These are phyloP conservation scores for Plasmodium inui DNA, from an alignment of 169 alveolate species.

Conservation along the genomic window DNA sequence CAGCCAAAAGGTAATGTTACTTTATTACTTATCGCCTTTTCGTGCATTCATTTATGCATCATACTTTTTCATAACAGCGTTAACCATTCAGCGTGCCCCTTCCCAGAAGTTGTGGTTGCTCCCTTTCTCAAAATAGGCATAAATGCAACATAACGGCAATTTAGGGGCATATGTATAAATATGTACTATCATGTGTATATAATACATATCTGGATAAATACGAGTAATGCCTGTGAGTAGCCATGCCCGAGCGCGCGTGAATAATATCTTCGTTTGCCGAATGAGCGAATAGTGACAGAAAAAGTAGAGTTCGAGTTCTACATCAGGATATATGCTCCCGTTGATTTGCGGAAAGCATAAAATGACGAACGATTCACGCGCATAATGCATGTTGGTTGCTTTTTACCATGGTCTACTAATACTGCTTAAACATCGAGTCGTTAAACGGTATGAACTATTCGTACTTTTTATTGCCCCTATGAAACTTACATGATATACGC, in stretches of 20 bases:
- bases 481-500: background rate
- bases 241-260: background rate
- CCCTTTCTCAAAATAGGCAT: background rate
- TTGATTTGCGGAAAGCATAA: background rate
- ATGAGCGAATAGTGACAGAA: background rate
- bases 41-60: background rate
- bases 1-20: background rate
- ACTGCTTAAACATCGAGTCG: background rate
- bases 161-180: background rate
- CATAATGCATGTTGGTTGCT: background rate
- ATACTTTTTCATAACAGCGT: background rate
- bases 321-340: background rate
- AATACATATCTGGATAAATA: background rate
- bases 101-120: background rate
- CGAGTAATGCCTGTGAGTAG: background rate
- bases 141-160: background rate
- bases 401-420: background rate
- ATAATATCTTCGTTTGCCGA: background rate
- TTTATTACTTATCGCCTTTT: background rate
- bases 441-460: background rate
- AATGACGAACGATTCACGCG: background rate
- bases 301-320: background rate
- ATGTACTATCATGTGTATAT: background rate
- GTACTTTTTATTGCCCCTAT: background rate
- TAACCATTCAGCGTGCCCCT: background rate